phyloP scores from a whole-genome alignment of 2,329 filamentous ascomycete species.

The Hymenotorrendiella dingleyae region DNA sequence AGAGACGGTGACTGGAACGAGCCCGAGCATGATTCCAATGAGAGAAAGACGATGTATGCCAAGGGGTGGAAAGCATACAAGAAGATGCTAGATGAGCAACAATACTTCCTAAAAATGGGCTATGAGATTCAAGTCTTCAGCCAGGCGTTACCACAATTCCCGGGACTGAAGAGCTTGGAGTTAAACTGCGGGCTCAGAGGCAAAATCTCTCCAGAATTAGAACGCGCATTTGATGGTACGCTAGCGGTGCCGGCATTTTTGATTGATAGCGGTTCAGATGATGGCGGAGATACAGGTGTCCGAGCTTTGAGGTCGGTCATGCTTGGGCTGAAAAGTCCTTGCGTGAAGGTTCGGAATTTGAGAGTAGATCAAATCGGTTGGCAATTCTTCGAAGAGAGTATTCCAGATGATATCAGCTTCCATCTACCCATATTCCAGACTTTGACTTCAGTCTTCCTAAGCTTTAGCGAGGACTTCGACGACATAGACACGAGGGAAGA shows the following conservation, averaged over 20 bases:
- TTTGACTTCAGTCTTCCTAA: background rate
- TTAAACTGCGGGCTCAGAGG: background rate
- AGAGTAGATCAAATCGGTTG: background rate
- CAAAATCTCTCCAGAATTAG: background rate
- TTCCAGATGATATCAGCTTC: background rate
- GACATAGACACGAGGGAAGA: background rate
- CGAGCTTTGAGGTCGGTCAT: background rate
- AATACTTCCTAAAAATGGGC: background rate
- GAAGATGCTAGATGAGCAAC: background rate
- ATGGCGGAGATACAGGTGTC: background rate
- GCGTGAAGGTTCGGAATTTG: background rate
- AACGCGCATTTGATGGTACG: background rate
- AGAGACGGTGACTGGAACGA: background rate
- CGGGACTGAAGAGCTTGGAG: background rate
- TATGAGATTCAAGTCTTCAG: background rate
- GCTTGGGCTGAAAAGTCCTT: background rate
- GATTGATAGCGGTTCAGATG: background rate
- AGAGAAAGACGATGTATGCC: background rate
- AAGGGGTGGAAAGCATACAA: background rate
- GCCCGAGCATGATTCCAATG: background rate
- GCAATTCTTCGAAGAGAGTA: background rate
- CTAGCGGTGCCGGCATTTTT: background rate
- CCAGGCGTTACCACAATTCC: background rate
- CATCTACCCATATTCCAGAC: background rate
- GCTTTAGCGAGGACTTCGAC: background rate